Percentiles rank a stretch among this genome's conserved stretches.
Evolutionary conservation across 1,284 basidiomycete genomes (phyloP).

Genomic region (Microbotryomycetes sp.): DNA sequence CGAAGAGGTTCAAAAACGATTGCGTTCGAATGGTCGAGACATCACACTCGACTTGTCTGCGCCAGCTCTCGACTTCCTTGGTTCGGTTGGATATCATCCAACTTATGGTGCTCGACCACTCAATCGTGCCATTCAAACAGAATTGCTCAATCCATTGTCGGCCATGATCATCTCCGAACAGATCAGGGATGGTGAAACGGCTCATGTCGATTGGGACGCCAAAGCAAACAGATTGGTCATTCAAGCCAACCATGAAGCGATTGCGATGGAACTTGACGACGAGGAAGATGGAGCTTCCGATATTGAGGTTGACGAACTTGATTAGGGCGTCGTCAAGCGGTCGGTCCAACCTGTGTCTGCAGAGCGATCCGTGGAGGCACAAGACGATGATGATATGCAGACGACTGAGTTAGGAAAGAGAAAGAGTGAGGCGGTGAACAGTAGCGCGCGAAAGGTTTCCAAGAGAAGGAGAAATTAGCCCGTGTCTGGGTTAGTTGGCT

Average conservation of each 20-base stretch:
- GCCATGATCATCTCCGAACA: constrained; percentile 73
- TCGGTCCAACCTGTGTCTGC: background rate
- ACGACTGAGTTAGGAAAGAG: too few species aligned
- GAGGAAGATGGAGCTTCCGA: constrained; percentile 53
- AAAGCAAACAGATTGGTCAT: constrained; percentile 74
- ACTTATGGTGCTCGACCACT: constrained; percentile 86
- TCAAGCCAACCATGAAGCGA: constrained; percentile 76
- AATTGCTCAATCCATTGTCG: constrained; percentile 87
- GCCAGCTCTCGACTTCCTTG: constrained; percentile 73
- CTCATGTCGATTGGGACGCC: constrained; percentile 72
- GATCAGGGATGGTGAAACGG: constrained; percentile 66
- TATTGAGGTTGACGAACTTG: constrained; percentile 24
- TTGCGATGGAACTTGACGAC: constrained; percentile 54
- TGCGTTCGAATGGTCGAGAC: constrained; percentile 64
- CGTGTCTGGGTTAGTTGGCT: too few species aligned
- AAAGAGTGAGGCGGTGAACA: too few species aligned
- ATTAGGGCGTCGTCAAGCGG: constrained; percentile 17
- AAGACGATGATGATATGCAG: background rate
- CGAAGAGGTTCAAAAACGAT: constrained; percentile 60
- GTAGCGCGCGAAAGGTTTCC: too few species aligned
- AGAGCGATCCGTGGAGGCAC: background rate
- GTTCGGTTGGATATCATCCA: constrained; percentile 57
- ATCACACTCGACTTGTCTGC: constrained; percentile 70
- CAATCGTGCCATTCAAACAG: constrained; percentile 83
- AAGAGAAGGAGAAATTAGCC: too few species aligned